Percentiles rank a stretch among this genome's conserved stretches.
phyloP scores from a whole-genome alignment of 805 yeast genomes.

The Cyberlindnera veronae region DNA sequence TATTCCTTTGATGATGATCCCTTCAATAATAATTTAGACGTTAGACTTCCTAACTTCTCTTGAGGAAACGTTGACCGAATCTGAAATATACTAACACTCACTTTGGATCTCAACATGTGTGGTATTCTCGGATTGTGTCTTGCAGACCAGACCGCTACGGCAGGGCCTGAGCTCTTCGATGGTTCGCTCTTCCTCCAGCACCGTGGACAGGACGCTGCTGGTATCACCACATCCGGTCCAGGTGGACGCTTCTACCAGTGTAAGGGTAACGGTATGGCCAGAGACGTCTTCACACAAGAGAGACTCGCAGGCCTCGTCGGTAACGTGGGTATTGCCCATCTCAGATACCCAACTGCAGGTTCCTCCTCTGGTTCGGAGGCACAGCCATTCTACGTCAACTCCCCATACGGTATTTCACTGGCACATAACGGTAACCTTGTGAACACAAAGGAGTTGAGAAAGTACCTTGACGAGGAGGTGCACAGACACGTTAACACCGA shows the following conservation, averaged over 20 bases:
- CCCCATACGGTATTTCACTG: constrained; percentile 90
- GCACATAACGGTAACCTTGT: constrained; percentile 95
- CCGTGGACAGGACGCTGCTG: constrained; percentile 99
- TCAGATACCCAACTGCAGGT: constrained; percentile 97
- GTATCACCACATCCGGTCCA: constrained; percentile 92
- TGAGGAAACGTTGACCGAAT: constrained; percentile 23
- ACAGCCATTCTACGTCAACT: constrained; percentile 96
- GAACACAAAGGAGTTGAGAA: constrained; percentile 72
- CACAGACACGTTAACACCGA: constrained; percentile 98
- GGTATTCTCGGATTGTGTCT: constrained; percentile 88
- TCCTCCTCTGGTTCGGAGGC: constrained; percentile 95
- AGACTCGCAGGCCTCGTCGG: constrained; percentile 82
- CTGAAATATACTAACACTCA: constrained; percentile 13
- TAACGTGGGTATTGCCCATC: constrained; percentile 91
- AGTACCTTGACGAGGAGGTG: constrained; percentile 85
- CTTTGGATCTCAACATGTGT: constrained; percentile 57
- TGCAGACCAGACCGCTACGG: constrained; percentile 68
- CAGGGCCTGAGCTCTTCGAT: constrained; percentile 88
- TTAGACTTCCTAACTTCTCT: constrained; percentile 31
- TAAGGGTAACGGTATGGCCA: constrained; percentile 98
- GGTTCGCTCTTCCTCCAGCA: constrained; percentile 93
- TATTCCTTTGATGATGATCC: constrained; percentile 16
- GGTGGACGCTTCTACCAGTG: constrained; percentile 95
- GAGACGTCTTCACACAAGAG: constrained; percentile 88
- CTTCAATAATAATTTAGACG: constrained; percentile 28